A percentile compares a stretch with the other conserved stretches of the same genome.
Conservation (phyloP, 2,329 filamentous ascomycete species). For the Hirsutella minnesotensis region DNA sequence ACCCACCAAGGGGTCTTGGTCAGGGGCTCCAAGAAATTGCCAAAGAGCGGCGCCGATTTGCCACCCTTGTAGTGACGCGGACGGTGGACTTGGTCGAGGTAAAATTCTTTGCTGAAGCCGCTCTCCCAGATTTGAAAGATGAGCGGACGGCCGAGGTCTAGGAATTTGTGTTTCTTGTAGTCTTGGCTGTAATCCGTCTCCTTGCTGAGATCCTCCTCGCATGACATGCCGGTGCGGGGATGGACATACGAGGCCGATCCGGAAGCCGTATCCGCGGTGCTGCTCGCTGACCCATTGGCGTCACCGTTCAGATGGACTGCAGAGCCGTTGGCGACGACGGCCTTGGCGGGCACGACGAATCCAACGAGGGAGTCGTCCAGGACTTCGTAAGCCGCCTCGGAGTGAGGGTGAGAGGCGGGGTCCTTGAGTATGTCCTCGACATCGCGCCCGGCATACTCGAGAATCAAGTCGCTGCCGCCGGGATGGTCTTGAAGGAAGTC, state of each 20-base stretch:
- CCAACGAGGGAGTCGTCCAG: conserved; percentile 79
- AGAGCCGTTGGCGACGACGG: conserved; percentile 20
- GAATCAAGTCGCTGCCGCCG: conserved; percentile 75
- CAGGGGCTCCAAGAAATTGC: conserved; percentile 96
- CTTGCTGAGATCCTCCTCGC: conserved; percentile 71
- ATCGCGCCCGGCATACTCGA: conserved; percentile 86
- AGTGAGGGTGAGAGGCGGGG: conserved; percentile 70
- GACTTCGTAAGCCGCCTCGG: conserved; percentile 90
- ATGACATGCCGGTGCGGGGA: conserved; percentile 75
- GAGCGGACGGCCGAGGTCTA: conserved; percentile 77
- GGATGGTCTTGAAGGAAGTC: conserved; percentile 85
- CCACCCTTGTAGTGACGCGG: conserved; percentile 94
- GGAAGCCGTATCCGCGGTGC: conserved; percentile 11
- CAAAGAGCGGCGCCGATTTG: conserved; percentile 83
- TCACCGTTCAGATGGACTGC: conserved; percentile 5
- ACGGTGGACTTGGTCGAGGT: conserved; percentile 89
- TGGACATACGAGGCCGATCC: conserved; percentile 27
- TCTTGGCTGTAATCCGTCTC: conserved; percentile 70
- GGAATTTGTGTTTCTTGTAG: conserved; percentile 85
- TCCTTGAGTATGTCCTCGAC: conserved; percentile 74
- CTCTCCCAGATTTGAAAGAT: conserved; percentile 80
- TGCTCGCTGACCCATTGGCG: conserved; percentile 14
- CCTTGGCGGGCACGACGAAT: conserved; percentile 55
- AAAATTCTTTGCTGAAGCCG: conserved; percentile 90
- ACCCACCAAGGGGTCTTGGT: conserved; percentile 93